These are phyloP conservation scores for Rhizopus delemar DNA, from an alignment of 371 early-diverging fungal species.

Conservation along the genomic window DNA sequence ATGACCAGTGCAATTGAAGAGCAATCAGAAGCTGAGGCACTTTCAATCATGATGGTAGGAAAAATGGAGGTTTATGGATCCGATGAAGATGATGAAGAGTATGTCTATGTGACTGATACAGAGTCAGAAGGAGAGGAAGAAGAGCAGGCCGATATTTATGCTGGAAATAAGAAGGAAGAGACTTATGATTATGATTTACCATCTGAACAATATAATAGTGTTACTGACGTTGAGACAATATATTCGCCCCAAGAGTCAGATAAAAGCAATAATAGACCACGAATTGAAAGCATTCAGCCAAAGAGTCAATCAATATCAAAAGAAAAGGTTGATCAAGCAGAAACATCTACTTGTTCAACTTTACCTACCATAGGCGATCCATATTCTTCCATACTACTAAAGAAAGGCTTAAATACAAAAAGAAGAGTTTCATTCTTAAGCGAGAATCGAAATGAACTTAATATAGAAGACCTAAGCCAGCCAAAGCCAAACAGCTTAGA, in stretches of 20 bases:
- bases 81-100: slow-evolving; percentile 23
- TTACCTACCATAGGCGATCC: not conserved
- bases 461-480: not conserved
- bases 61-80: slow-evolving; percentile 28
- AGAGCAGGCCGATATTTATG: not conserved
- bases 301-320: not conserved
- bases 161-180: not conserved
- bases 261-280: not conserved
- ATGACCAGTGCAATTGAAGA: not conserved
- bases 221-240: not conserved
- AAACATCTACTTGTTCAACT: not conserved
- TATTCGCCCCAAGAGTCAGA: not conserved
- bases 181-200: not conserved
- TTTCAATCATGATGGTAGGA: slow-evolving; percentile 16
- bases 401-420: slow-evolving; percentile 10
- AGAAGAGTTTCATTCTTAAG: slow-evolving; percentile 10
- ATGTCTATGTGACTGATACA: slow-evolving; percentile 17
- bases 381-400: slow-evolving; percentile 8
- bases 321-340: slow-evolving; percentile 6
- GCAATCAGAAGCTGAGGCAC: not conserved
- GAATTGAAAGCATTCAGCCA: not conserved
- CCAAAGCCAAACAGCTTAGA: not conserved
- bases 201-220: not conserved
- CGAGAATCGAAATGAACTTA: not conserved
- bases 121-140: slow-evolving; percentile 16